Evolutionary conservation across 78 protist species (phyloP), one percentile per base, ranked within the genome.

Genomic region (Dictyostelium intermedium): DNA sequence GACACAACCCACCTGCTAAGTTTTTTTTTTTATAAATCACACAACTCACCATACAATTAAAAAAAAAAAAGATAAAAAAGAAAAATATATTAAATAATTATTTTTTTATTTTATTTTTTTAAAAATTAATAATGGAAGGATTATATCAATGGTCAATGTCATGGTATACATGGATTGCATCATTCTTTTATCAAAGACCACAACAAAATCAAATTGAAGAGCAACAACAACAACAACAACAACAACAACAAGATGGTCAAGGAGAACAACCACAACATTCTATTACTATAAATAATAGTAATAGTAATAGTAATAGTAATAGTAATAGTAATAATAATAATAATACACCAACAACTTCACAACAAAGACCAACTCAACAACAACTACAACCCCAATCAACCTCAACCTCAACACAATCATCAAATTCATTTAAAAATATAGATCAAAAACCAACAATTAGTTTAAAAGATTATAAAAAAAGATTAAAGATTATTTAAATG

Each of bases 401-500:
- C 72, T 27, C 61, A 73, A 9, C 61, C 72, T 32, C 78, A 85
- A 30, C 61, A 73, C 69, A 77, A 32, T 20, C n/a, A 50, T 25
- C 18, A 63, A 87, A 87, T 45, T 84, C 45, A 79, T 87, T 45
- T 79, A 78, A 77, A 53, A 60, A 87, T 79, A 87, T 87, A 53
- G 93, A 87, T 66, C 83, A 79, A 79, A 87, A 77, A 79, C 78
- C 83, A 79, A 35, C 76, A 25, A 74, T 87, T 27, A 87, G 93
- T 79, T 87, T 78, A 41, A 43, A 79, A 25, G 69, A 41, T 14
- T 87, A 79, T 79, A 87, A 66, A 45, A 87, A 43, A 87, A 53
- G 30, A 82, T 82, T 35, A 25, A 50, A 27, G 85, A 79, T 13
- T 79, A 87, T 45, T 45, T 87, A 61, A 77, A 87, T 41, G 60